phyloP scores from a whole-genome alignment of 1,284 basidiomycete genomes.

The Chalciporus sp. region DNA sequence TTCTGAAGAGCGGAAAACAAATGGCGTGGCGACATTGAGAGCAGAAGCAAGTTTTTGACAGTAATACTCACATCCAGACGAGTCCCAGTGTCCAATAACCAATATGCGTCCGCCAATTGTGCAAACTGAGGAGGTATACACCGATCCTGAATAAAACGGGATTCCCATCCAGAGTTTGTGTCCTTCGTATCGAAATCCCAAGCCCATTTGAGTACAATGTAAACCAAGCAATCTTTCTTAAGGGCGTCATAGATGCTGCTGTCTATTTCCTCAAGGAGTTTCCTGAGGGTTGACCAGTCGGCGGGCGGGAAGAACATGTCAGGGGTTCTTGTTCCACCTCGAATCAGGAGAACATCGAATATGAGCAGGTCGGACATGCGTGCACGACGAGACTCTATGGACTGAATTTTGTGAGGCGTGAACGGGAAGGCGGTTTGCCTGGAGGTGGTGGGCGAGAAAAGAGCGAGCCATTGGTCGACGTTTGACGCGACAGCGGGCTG shows the following conservation, averaged over 20 bases:
- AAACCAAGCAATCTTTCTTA: slow-evolving; percentile 77
- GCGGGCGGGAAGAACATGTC: slow-evolving; percentile 67
- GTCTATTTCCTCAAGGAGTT: slow-evolving; percentile 62
- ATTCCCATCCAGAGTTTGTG: slow-evolving; percentile 30
- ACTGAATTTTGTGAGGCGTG: slow-evolving; percentile 24
- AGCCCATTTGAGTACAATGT: slow-evolving; percentile 77
- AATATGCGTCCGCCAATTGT: slow-evolving; percentile 75
- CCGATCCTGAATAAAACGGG: slow-evolving; percentile 52
- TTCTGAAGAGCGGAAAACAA: slow-evolving; percentile 39
- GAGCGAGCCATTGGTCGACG: slow-evolving; percentile 25
- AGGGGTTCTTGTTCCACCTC: slow-evolving; percentile 61
- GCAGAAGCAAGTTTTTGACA: not conserved
- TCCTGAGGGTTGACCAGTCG: slow-evolving; percentile 52
- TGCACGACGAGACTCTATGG: slow-evolving; percentile 64
- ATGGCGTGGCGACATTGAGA: not conserved
- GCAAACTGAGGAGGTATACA: slow-evolving; percentile 74
- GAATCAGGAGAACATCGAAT: slow-evolving; percentile 70
- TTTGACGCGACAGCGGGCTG: slow-evolving; percentile 2
- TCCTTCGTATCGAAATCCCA: slow-evolving; percentile 69
- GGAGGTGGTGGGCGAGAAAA: slow-evolving; percentile 22
- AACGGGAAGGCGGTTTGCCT: slow-evolving; percentile 26
- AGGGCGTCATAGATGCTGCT: slow-evolving; percentile 65
- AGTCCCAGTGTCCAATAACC: slow-evolving; percentile 71
- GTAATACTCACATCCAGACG: slow-evolving; percentile 59
- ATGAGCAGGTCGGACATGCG: slow-evolving; percentile 64